Conservation (phyloP, 345 rosid genomes). For the Sonneratia alba region DNA sequence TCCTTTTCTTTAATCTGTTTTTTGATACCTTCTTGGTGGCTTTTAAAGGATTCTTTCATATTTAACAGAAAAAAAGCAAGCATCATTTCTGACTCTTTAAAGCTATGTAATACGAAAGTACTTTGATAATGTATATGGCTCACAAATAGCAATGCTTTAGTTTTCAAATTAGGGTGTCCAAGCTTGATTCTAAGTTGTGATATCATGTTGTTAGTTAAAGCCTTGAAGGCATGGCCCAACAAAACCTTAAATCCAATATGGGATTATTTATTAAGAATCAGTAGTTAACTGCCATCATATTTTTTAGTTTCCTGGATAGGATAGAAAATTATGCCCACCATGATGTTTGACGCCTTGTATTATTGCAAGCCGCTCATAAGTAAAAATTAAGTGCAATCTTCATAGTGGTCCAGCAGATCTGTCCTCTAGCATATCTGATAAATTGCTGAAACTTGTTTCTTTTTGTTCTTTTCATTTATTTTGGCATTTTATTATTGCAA, state of each 20-base stretch:
- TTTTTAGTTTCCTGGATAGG: neutral
- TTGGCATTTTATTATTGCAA: neutral
- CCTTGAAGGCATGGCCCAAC: neutral
- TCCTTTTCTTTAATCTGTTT: neutral
- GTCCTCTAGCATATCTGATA: neutral
- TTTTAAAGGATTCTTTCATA: neutral
- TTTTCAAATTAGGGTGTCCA: neutral
- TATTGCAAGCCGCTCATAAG: neutral
- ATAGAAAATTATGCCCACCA: neutral
- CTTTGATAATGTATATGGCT: neutral
- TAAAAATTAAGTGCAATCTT: neutral
- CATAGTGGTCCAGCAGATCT: neutral
- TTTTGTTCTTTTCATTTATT: neutral
- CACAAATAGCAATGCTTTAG: neutral
- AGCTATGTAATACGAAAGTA: too few species aligned
- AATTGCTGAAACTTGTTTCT: neutral
- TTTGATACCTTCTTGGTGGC: neutral
- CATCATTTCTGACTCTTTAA: too few species aligned
- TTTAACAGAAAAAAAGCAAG: too few species aligned
- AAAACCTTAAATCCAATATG: too few species aligned
- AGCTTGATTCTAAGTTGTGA: neutral
- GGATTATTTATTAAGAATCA: neutral
- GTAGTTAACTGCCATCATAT: neutral
- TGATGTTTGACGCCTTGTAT: neutral
- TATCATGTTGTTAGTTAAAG: too few species aligned